A percentile compares a stretch with the other conserved stretches of the same genome.
phyloP scores from a whole-genome alignment of 345 rosid genomes.

The Abelmoschus esculentus region DNA sequence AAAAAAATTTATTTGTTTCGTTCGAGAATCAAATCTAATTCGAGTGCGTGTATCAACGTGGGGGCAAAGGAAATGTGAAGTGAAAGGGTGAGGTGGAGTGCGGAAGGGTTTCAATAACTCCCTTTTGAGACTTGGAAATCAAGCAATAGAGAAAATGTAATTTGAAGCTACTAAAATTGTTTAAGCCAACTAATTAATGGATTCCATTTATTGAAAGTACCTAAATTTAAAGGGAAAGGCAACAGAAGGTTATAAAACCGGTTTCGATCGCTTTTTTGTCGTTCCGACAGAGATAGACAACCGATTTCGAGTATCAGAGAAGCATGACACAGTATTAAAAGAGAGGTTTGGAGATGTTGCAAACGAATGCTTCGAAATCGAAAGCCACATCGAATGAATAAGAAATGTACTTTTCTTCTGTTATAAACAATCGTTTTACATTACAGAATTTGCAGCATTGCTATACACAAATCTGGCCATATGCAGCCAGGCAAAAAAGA shows the following conservation, averaged over 20 bases:
- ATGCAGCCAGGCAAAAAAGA: conserved; percentile 17
- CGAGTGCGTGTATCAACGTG: background rate
- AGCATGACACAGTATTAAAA: background rate
- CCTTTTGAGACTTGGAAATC: conserved; percentile 19
- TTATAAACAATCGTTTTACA: conserved; percentile 14
- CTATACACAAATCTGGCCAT: conserved; percentile 18
- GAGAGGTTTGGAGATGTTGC: background rate
- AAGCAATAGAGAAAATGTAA: conserved; percentile 17
- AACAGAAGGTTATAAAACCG: conserved; percentile 11
- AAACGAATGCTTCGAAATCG: background rate
- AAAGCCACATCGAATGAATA: conserved; percentile 11
- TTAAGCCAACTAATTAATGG: conserved; percentile 1
- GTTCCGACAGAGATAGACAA: conserved; percentile 18
- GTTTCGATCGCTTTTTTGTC: conserved; percentile 7
- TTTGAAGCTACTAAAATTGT: background rate
- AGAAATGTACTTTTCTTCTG: conserved; percentile 2
- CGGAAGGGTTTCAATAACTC: background rate
- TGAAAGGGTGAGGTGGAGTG: background rate
- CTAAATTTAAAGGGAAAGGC: background rate
- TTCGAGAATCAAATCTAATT: too few relatives aligned
- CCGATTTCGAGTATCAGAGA: conserved; percentile 8
- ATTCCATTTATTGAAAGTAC: too few relatives aligned
- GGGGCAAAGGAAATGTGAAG: too few relatives aligned
- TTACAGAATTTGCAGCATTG: conserved; percentile 21
- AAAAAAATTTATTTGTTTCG: too few relatives aligned